Conservation (phyloP, 768 basidiomycete genomes). For the Boletales sp. region DNA sequence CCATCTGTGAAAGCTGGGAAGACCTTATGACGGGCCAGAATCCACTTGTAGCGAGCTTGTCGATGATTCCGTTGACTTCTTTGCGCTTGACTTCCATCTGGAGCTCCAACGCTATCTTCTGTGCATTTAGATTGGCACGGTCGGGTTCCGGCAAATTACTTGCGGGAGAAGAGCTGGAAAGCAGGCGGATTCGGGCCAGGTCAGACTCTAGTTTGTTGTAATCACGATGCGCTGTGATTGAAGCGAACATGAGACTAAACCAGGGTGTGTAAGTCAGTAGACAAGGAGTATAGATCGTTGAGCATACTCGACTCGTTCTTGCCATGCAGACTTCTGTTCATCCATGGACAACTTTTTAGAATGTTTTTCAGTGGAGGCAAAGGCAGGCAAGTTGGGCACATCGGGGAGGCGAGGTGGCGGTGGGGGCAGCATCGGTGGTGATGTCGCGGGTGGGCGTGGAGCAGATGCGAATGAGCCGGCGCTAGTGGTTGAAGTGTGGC, state of each 20-base stretch:
- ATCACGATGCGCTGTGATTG: constrained; percentile 33
- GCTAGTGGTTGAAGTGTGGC: neutral
- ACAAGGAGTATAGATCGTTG: neutral
- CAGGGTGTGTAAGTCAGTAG: neutral
- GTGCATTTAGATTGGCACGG: constrained; percentile 19
- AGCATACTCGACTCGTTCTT: constrained; percentile 39
- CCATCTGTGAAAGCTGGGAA: constrained; percentile 23
- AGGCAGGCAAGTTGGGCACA: constrained; percentile 18
- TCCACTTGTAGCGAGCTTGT: constrained; percentile 30
- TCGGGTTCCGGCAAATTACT: constrained; percentile 24
- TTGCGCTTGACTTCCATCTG: constrained; percentile 29
- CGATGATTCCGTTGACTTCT: constrained; percentile 28
- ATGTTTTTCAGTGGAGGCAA: constrained; percentile 8
- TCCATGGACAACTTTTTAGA: constrained; percentile 28
- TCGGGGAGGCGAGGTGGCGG: constrained; percentile 16
- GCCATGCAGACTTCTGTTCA: constrained; percentile 38
- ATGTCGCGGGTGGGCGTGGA: constrained; percentile 1
- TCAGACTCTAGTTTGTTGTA: constrained; percentile 32
- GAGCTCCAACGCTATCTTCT: constrained; percentile 21
- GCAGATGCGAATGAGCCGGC: too few species aligned
- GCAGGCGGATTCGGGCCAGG: constrained; percentile 21
- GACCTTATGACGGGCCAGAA: constrained; percentile 39
- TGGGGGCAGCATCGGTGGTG: constrained; percentile 18
- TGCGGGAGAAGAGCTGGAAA: constrained; percentile 25
- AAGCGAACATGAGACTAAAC: constrained; percentile 35